Evolutionary conservation across 192 early-diverging fungal genomes (phyloP).

Genomic region (Mortierella alpina): DNA sequence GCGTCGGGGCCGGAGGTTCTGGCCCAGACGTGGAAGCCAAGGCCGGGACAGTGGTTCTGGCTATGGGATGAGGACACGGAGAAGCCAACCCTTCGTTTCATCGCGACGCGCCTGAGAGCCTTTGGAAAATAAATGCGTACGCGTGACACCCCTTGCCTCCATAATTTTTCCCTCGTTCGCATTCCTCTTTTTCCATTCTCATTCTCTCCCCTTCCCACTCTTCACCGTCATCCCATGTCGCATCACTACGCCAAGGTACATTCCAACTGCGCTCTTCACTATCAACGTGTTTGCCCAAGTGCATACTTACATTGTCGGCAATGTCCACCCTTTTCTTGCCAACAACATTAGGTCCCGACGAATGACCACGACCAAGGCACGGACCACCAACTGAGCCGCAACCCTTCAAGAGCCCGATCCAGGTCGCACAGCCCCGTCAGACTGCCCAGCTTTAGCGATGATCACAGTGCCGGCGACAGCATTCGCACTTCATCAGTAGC

Average conservation of each 20-base stretch:
- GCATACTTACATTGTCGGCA: no score
- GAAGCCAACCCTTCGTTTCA: no score
- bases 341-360: conserved; percentile 2
- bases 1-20: conserved; percentile 11
- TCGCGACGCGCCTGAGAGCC: no score
- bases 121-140: no score
- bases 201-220: neutral
- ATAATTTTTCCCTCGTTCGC: conserved; percentile 4
- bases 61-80: no score
- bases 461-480: neutral
- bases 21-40: conserved; percentile 8
- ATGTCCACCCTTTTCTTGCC: neutral
- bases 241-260: conserved; percentile 37
- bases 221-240: conserved; percentile 4
- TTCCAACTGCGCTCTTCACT: neutral
- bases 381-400: neutral
- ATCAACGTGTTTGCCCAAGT: neutral
- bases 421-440: neutral
- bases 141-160: no score
- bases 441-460: neutral
- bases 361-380: conserved; percentile 2
- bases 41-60: neutral
- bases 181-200: neutral
- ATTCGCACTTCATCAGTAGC: neutral
- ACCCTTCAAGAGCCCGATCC: neutral